Evolutionary conservation across 2,329 filamentous ascomycete genomes (phyloP).

Genomic region (Fusarium chaquense): DNA sequence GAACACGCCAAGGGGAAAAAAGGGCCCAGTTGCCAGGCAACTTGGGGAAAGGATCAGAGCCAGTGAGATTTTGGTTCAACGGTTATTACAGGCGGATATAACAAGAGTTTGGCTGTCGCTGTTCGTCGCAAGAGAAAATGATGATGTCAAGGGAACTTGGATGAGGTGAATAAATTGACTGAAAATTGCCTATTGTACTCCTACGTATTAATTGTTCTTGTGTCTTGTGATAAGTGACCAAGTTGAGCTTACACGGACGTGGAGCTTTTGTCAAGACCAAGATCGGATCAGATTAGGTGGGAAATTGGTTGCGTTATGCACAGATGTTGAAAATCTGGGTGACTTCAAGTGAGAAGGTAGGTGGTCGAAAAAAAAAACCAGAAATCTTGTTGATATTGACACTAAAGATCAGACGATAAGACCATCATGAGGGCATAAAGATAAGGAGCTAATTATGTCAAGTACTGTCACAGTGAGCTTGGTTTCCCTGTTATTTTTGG

Average conservation of each 20-base stretch:
- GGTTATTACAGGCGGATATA: neutral
- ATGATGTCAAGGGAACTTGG: too few species aligned
- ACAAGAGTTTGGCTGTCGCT: neutral
- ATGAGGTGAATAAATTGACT: neutral
- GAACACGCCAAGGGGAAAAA: slow-evolving; percentile 10
- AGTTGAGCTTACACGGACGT: neutral
- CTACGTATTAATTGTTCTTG: neutral
- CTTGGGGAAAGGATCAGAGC: slow-evolving; percentile 17
- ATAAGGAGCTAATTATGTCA: too few species aligned
- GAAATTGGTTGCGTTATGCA: slow-evolving; percentile 7
- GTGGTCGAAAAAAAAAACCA: too few species aligned
- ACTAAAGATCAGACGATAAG: too few species aligned
- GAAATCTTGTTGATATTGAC: too few species aligned
- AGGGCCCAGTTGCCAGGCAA: slow-evolving; percentile 36
- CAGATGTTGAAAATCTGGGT: neutral
- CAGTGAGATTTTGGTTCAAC: neutral
- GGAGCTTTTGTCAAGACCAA: neutral
- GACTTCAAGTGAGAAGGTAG: neutral
- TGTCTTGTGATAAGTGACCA: accelerated
- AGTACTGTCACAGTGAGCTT: too few species aligned
- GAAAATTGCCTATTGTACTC: neutral
- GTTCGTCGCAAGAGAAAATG: neutral
- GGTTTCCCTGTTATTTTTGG: too few species aligned
- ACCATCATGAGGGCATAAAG: too few species aligned
- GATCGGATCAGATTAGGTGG: neutral